Evolutionary conservation across 2,329 filamentous ascomycete genomes (phyloP), one percentile per base, ranked within the genome.

Genomic region (Talaromyces sp.): DNA sequence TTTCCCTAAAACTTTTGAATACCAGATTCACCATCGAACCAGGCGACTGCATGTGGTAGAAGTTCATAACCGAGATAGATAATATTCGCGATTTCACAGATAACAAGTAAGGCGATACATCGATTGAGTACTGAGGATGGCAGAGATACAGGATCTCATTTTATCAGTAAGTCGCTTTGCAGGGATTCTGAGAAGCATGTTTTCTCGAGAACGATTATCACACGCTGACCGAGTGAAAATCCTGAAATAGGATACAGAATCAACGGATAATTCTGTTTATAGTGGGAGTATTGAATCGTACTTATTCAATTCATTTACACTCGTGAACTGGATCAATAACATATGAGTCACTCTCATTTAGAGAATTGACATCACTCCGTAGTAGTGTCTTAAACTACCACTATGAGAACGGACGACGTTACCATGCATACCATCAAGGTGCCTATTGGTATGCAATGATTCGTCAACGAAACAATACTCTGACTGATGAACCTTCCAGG

Each of bases 401-500:
- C 35, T 62, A 67, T 49, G 70, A 72, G 58, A 71, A 73, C 50
- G 72, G 72, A 24, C 67, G 71, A 10, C 66, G 69, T 33, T 73
- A 73, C 45, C 69, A 72, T 64, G 68, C 70, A 14, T 73, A 68
- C 58, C 43, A 60, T 33, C 16, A 1, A 11, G 62, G 62, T 22
- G 33, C 56, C 11, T 65, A 61, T 58, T 60, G 57, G 63, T 65
- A 61, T 65, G 67, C 19, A 68, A 70, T 33, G 60, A 60, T 45
- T 68, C 70, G 54, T 65, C n/a, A 33, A 11, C 13, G 8, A 19
- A 50, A 41, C 27, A 16, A 52, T 37, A 1, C 14, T 3, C n/a
- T 52, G 37, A 50, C 16, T 65, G 22, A 61, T 37, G 3, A 19
- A 11, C 11, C 41, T 39, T 9, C 22, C 31, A 63, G 64, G 52